phyloP scores from a whole-genome alignment of 495 filamentous ascomycete genomes.

The Xylaria curta region DNA sequence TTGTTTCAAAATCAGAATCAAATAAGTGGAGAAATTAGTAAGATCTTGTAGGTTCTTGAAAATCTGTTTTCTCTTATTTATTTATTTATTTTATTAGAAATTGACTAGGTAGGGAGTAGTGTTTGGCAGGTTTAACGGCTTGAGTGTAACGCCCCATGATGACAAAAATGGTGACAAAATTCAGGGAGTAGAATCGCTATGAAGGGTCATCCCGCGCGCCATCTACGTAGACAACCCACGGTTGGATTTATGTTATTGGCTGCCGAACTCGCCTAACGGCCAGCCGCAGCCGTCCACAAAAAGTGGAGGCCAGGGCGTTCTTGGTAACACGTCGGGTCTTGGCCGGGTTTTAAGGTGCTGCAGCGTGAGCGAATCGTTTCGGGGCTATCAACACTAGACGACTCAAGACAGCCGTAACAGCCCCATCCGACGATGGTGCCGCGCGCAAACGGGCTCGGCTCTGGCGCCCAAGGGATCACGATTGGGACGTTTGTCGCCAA shows the following conservation, averaged over 20 bases:
- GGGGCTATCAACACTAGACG: neutral
- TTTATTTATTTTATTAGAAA: too few species aligned
- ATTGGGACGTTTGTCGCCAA: slow-evolving; percentile 13
- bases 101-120: too few species aligned
- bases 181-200: neutral
- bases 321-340: neutral
- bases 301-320: slow-evolving; percentile 1
- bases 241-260: slow-evolving; percentile 7
- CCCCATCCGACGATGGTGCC: slow-evolving; percentile 5
- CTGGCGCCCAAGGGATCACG: neutral
- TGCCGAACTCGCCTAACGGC: neutral
- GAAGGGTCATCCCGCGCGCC: slow-evolving; percentile 18
- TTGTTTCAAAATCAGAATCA: too few species aligned
- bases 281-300: neutral
- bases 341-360: neutral
- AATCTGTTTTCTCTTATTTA: too few species aligned
- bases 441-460: slow-evolving; percentile 17
- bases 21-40: too few species aligned
- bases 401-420: neutral
- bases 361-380: slow-evolving; percentile 17
- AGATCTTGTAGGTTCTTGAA: too few species aligned
- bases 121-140: too few species aligned
- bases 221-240: slow-evolving; percentile 14
- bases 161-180: slow-evolving; percentile 2
- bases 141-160: neutral